Percentiles rank a stretch among this genome's conserved stretches.
phyloP scores from a whole-genome alignment of 768 basidiomycete species.

The Pisolithus tinctorius region DNA sequence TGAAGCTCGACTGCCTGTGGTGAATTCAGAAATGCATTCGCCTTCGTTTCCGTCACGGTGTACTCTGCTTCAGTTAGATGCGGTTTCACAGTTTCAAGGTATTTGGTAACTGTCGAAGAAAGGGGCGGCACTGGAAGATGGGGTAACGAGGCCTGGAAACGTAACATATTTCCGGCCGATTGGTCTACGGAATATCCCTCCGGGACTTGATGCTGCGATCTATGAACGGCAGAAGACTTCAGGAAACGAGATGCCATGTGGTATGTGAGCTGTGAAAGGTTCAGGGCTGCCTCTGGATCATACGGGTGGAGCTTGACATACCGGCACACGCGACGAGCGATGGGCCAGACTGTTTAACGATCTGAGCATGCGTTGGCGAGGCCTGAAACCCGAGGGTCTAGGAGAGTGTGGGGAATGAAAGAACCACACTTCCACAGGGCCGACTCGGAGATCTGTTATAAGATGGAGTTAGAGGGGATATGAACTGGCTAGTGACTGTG shows the following conservation, averaged over 20 bases:
- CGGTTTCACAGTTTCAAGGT: conserved; percentile 80
- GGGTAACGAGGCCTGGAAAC: conserved; percentile 68
- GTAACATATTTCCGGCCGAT: conserved; percentile 60
- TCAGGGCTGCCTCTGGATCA: neutral
- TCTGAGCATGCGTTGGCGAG: conserved; percentile 11
- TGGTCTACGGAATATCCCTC: conserved; percentile 49
- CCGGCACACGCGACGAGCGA: conserved; percentile 11
- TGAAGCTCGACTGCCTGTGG: conserved; percentile 71
- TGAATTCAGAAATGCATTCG: conserved; percentile 63
- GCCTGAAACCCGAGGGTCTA: neutral
- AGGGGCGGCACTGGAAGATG: conserved; percentile 81
- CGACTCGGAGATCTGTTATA: conserved; percentile 1
- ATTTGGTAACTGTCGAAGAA: conserved; percentile 76
- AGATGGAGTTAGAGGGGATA: conserved; percentile 13
- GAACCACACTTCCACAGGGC: conserved; percentile 6
- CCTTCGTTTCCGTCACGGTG: conserved; percentile 47
- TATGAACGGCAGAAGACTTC: conserved; percentile 24
- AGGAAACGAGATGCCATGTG: conserved; percentile 27
- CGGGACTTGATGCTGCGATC: conserved; percentile 28
- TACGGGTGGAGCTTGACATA: conserved; percentile 4
- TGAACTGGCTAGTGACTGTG: neutral
- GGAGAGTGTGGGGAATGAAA: neutral
- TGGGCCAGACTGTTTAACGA: conserved; percentile 12
- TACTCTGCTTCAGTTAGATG: conserved; percentile 63
- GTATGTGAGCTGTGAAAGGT: conserved; percentile 6